Base-by-base conservation (phyloP, 768 basidiomycete genomes). In the Hygrophorus pudorinus region DNA sequence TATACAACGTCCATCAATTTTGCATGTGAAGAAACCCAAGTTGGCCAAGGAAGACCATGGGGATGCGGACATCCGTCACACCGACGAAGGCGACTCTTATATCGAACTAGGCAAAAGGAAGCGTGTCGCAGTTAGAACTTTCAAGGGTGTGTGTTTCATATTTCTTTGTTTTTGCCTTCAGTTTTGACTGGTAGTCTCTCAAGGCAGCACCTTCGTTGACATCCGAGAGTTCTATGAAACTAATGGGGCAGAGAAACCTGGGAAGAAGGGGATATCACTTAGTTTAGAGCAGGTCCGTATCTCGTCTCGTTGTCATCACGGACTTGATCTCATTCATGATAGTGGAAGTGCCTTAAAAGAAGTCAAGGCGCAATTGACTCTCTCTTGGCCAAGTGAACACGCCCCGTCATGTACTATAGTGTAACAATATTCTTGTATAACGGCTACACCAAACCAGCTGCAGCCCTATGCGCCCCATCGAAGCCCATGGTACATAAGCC, bases 231-330 rank as follows among this genome's bases (percentile, higher is more conserved):
- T 72, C 52, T 90, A 83, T 42, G 57, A 61, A 16, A 64, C 54
- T 33, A 66, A 62, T 5, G 60, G 58, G 0, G 76, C 79, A 4
- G 70, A 75, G 50, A 85, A 81, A 49, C 86, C 87, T 0, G 84
- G 85, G 0, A 89, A 86, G 60, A 90, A 88, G 53, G 87, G 85
- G 7, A 83, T 89, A 41, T 72, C 81, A 0, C 65, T 90, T 20
- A 59, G 64, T 11, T 38, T 64, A 2, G 85, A 87, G 14, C 84
- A 85, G 70, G 81, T 81, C 49, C 37, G 65, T 55, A 4, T 5
- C 12, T 18, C 39, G 37, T 29, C 27, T 7, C 2, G 14, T 3
- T 48, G 29, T 21, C 24, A 18, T 21, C 52, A 7, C n/a, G 9
- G 29, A 5, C 29, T 46, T 29, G 31, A 28, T 29, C 32, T 24